Evolutionary conservation across 495 filamentous ascomycete species (phyloP).

Genomic region (Apodospora peruviana): DNA sequence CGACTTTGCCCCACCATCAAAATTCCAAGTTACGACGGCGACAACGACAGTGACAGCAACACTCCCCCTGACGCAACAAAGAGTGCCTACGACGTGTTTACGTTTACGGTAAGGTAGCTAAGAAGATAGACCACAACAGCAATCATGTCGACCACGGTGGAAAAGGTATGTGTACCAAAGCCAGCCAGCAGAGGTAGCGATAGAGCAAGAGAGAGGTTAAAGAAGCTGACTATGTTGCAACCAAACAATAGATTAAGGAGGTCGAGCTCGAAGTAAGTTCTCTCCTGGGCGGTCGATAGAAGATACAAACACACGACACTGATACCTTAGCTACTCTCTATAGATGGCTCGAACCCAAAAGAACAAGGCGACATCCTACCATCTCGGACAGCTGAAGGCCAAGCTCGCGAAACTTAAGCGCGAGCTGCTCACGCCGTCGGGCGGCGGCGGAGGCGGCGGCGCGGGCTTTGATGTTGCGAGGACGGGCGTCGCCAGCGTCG

Average conservation of each 20-base stretch:
- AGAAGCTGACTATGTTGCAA: conserved; percentile 12
- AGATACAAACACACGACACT: conserved; percentile 15
- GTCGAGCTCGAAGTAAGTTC: conserved; percentile 80
- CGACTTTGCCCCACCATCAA: conserved; percentile 31
- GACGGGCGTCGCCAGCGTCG: conserved; percentile 94
- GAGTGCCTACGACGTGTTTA: not conserved
- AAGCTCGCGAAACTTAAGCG: conserved; percentile 97
- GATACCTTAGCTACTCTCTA: conserved; percentile 1
- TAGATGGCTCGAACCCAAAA: conserved; percentile 95
- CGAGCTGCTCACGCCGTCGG: conserved; percentile 83
- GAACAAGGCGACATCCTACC: conserved; percentile 93
- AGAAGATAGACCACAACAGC: conserved; percentile 15
- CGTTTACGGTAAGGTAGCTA: not conserved
- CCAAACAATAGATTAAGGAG: conserved; percentile 75
- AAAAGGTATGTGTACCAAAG: conserved; percentile 62
- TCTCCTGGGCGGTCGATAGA: conserved; percentile 5
- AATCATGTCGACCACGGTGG: conserved; percentile 92
- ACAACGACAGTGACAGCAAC: conserved; percentile 3
- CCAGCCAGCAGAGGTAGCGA: not conserved
- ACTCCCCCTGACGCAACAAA: not conserved
- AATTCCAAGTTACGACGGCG: conserved; percentile 22
- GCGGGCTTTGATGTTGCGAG: conserved; percentile 96
- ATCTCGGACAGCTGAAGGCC: conserved; percentile 87
- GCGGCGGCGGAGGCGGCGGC: conserved; percentile 78
- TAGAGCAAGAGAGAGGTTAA: not conserved